Percentiles rank a stretch among this genome's conserved stretches.
phyloP scores from a whole-genome alignment of 2,329 filamentous ascomycete species.

The Eurotiales sp. region DNA sequence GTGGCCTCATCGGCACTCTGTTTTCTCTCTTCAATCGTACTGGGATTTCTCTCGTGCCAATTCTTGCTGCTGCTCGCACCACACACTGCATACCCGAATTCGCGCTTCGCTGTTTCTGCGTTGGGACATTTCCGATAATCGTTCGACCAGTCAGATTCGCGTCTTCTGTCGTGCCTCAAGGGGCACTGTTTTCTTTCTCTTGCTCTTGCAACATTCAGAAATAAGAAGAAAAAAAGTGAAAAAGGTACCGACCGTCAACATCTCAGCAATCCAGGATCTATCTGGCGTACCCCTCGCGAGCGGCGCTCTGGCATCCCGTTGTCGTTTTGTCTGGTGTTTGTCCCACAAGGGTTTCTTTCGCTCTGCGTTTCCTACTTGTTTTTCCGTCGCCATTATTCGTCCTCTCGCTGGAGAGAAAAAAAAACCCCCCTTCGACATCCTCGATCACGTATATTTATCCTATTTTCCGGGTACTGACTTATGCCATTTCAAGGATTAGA shows the following conservation, averaged over 20 bases:
- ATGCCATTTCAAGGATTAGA: background rate
- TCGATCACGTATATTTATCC: too few species aligned
- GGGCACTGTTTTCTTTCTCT: background rate
- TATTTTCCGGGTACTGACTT: too few species aligned
- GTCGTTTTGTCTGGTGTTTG: background rate
- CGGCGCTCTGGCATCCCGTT: background rate
- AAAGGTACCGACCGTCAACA: background rate
- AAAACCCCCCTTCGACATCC: too few species aligned
- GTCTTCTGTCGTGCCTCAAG: constrained; percentile 1
- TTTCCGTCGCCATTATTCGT: background rate
- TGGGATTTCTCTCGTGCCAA: background rate
- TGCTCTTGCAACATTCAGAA: background rate
- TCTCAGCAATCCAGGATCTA: background rate
- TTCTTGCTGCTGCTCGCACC: background rate
- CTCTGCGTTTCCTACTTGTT: background rate
- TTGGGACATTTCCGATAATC: constrained; percentile 1
- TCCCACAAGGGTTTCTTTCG: background rate
- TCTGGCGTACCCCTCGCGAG: background rate
- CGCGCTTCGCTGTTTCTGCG: constrained; percentile 4
- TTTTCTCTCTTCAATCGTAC: background rate
- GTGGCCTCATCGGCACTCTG: background rate
- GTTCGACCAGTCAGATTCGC: constrained; percentile 5
- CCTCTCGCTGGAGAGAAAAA: too few species aligned
- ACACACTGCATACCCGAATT: background rate
- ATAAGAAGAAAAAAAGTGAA: background rate